phyloP scores from a whole-genome alignment of 352 stramenopile species.

The Pythium monospermum region DNA sequence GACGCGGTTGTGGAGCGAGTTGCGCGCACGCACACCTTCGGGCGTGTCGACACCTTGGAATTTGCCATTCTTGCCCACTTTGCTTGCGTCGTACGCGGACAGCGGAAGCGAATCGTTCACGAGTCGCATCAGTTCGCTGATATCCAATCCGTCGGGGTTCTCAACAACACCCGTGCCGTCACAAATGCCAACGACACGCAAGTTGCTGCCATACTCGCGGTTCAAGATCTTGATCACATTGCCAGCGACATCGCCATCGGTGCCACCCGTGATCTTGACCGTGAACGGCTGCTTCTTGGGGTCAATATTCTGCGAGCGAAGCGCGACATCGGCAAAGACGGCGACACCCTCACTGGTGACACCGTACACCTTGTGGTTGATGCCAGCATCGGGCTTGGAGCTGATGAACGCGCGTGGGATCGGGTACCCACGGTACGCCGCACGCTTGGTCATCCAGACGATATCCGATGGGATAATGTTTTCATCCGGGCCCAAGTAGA shows the following conservation, averaged over 20 bases:
- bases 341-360: conserved; percentile 82
- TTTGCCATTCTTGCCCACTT: conserved; percentile 43
- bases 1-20: conserved; percentile 97
- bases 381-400: conserved; percentile 77
- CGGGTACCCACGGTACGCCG: conserved; percentile 68
- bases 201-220: conserved; percentile 90
- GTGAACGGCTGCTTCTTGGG: conserved; percentile 67
- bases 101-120: conserved; percentile 90
- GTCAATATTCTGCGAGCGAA: conserved; percentile 76
- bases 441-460: conserved; percentile 81
- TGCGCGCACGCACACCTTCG: conserved; percentile 89
- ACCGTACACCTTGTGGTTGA: conserved; percentile 87
- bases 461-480: conserved; percentile 78
- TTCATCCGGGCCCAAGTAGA: conserved; percentile 81
- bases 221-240: conserved; percentile 98
- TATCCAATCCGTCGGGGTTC: conserved; percentile 93
- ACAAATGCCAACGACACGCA: conserved; percentile 91
- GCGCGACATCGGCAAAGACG: conserved; percentile 72
- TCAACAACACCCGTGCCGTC: conserved; percentile 93
- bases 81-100: conserved; percentile 57
- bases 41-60: conserved; percentile 82
- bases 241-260: conserved; percentile 96
- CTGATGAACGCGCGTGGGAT: conserved; percentile 84
- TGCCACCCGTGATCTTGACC: conserved; percentile 91
- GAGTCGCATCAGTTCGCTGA: conserved; percentile 92